These are phyloP conservation scores for Crithidia thermophila DNA, from an alignment of 208 protist genomes.

Conservation along the genomic window DNA sequence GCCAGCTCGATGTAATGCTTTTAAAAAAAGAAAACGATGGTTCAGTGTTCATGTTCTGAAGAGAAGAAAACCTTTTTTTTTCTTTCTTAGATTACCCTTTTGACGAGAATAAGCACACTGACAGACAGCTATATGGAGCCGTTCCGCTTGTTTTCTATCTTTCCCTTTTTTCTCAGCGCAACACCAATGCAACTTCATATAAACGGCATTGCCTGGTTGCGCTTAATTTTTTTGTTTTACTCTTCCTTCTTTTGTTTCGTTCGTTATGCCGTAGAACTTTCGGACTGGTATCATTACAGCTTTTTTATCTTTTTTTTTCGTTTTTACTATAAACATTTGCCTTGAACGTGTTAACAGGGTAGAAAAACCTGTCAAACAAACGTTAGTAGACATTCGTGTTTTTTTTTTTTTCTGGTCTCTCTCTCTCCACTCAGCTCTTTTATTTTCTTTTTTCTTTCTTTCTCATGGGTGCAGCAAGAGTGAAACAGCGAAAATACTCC, in stretches of 20 bases:
- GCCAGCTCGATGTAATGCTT: no score
- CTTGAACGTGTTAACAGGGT: not conserved
- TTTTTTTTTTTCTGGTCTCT: not conserved
- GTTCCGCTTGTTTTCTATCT: not conserved
- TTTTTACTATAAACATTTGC: not conserved
- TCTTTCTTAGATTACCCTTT: no score
- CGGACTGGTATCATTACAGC: not conserved
- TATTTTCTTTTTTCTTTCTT: conserved; percentile 11
- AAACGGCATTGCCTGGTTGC: not conserved
- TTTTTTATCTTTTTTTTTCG: conserved; percentile 10
- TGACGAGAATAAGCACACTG: no score
- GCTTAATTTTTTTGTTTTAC: not conserved
- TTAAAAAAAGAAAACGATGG: no score
- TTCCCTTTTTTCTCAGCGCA: not conserved
- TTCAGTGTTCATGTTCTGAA: no score
- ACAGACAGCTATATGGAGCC: no score
- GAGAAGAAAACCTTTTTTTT: not conserved
- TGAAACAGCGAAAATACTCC: no score
- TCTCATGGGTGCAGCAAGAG: no score
- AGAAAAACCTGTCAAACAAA: no score
- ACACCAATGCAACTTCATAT: not conserved
- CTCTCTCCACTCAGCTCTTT: not conserved
- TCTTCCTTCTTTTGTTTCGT: conserved; percentile 1
- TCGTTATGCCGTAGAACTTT: not conserved
- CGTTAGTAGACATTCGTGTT: no score